phyloP scores from a whole-genome alignment of 805 yeast genomes.

The Yamadazyma philogaea region DNA sequence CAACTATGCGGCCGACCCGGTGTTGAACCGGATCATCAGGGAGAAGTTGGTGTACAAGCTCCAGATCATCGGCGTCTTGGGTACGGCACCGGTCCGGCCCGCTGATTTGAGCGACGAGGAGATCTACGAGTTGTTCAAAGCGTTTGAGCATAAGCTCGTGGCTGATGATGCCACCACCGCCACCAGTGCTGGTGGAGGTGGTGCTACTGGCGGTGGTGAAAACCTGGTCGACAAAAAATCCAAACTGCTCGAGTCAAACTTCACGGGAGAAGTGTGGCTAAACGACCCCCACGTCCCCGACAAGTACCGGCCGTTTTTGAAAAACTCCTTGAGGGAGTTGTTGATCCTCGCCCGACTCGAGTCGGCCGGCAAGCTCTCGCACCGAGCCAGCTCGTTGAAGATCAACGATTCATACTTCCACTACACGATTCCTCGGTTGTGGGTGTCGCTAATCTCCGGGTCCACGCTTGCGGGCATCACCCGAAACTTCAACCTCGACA shows the following conservation, averaged over 20 bases:
- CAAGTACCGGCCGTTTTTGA: slow-evolving; percentile 20
- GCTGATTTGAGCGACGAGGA: slow-evolving; percentile 24
- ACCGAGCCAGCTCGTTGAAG: slow-evolving; percentile 18
- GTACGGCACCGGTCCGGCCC: slow-evolving; percentile 27
- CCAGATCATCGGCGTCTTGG: slow-evolving; percentile 34
- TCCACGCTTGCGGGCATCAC: slow-evolving; percentile 22
- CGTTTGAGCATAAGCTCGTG: slow-evolving; percentile 29
- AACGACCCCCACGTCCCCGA: slow-evolving; percentile 14
- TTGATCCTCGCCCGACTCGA: slow-evolving; percentile 19
- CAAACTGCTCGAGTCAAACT: slow-evolving; percentile 10
- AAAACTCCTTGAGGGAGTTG: slow-evolving; percentile 23
- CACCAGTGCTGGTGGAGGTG: background rate
- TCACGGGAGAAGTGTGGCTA: slow-evolving; percentile 19
- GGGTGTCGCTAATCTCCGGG: slow-evolving; percentile 37
- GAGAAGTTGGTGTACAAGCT: slow-evolving; percentile 34
- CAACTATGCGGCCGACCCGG: slow-evolving; percentile 29
- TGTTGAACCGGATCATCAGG: slow-evolving; percentile 29
- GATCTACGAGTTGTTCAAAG: slow-evolving; percentile 28
- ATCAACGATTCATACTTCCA: slow-evolving; percentile 19
- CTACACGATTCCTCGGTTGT: slow-evolving; percentile 35
- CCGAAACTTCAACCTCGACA: slow-evolving; percentile 23
- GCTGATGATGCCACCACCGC: slow-evolving; percentile 13
- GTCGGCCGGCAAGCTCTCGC: slow-evolving; percentile 21
- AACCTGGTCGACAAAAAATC: background rate
- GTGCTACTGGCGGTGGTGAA: background rate